Evolutionary conservation across 2,329 filamentous ascomycete species (phyloP), one percentile per base, ranked within the genome.

Genomic region (Leptographium wingfieldii): DNA sequence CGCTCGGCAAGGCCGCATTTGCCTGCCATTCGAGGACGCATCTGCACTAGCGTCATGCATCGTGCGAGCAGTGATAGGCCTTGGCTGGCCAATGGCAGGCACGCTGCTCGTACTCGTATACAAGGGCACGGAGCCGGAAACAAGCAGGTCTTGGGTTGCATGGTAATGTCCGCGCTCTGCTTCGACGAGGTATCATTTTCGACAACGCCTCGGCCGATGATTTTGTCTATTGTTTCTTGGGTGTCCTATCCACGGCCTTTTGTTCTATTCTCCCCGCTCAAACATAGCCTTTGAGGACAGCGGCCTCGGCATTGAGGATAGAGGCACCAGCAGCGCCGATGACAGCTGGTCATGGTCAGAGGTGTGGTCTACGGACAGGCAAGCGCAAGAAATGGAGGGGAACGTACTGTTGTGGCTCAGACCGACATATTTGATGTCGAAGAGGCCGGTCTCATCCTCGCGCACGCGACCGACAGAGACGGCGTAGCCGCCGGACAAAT

Each of bases 321-420:
- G 90, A 95, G 2, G 90, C 95, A 12, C 94, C 94, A n/a, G 92
- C 92, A 38, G 94, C 94, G 65, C 92, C 92, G 71, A 99, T 92
- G 60, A 99, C 88, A 63, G 92, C 85, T 84, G 57, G 22, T 29
- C n/a, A 16, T 16, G 40, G 35, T 48, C 29, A 35, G 53, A 10
- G 1, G 25, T 29, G 10, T 27, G 48, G 7, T 25, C 25, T 9
- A 9, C 10, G 3, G 25, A 14, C 35, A 7, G 35, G 35, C 10
- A 11, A 14, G 35, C 5, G 35, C 35, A 38, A 10, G 33, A 35
- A 6, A 35, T 6, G 33, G 33, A 12, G 35, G 35, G 48, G 3
- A 29, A 76, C 79, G 74, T 69, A 82, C 80, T 84, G 67, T 84
- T 84, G 66, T 97, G 94, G 70, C 90, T 96, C 66, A 97, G 77